Evolutionary conservation across 331 rosid genomes (phyloP).

Genomic region (Phaseolus coccineus): DNA sequence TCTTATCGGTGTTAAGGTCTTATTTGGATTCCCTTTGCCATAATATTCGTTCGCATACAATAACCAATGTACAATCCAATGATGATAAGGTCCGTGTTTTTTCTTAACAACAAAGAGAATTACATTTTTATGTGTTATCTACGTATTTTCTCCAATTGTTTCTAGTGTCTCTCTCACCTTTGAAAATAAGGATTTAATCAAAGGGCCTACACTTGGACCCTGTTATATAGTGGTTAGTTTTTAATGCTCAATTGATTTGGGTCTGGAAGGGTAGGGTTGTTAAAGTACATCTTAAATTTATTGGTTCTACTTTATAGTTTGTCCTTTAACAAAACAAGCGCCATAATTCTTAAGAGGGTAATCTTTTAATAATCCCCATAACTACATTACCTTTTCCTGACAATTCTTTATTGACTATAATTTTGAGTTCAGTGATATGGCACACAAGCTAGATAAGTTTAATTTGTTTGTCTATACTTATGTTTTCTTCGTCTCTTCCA

Average conservation of each 20-base stretch:
- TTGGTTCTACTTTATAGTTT: constrained; percentile 1
- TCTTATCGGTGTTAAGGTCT: constrained; percentile 73
- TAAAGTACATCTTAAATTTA: neutral
- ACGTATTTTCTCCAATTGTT: neutral
- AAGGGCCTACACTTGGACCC: neutral
- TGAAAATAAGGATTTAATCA: constrained; percentile 16
- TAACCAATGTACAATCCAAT: constrained; percentile 98
- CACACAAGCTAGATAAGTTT: neutral
- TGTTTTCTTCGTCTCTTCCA: neutral
- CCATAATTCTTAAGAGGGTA: neutral
- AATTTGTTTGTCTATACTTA: neutral
- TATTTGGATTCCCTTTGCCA: constrained; percentile 94
- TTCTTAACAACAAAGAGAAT: constrained; percentile 6
- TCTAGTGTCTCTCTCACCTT: neutral
- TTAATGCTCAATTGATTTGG: neutral
- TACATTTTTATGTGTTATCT: constrained; percentile 23
- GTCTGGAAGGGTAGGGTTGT: neutral
- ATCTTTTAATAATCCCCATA: neutral
- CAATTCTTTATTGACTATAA: constrained; percentile 8
- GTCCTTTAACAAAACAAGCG: neutral
- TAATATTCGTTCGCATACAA: constrained; percentile 93
- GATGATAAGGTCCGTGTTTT: constrained; percentile 86
- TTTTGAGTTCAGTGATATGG: constrained; percentile 10
- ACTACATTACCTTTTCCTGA: constrained; percentile 11
- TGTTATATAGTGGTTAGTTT: no score